Base-by-base conservation (phyloP, 805 yeast genomes). In the Metschnikowia baotianmanensis region DNA sequence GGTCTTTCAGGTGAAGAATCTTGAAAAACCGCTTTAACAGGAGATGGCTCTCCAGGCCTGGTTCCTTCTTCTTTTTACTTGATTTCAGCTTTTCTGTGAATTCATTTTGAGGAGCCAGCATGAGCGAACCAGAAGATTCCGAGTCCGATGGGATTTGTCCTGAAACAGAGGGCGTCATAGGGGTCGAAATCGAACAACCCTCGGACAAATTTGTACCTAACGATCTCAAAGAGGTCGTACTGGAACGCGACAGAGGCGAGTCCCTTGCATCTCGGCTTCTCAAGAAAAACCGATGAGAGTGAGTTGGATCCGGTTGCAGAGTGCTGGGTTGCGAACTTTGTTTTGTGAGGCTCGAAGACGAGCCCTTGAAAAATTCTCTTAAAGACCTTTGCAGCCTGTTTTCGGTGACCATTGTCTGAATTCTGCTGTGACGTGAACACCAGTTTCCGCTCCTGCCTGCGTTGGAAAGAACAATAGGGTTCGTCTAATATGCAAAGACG, bases 11-110 rank as follows among this genome's bases (percentile, higher is more conserved):
- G 40, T 59, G 67, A 27, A 73, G 59, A 46, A 74, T 77, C 53
- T 77, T 76, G 57, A 79, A 71, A 55, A 77, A 78, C 40, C 83
- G 56, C 49, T 67, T 74, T 51, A 79, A 57, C 37, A 60, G 55
- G 42, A 63, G 68, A 40, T 51, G 58, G 17, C 51, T 38, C 22
- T 36, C 42, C 19, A 17, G 40, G 13, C 32, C 34, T 4, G 23
- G 28, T 1, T 48, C 46, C 27, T 34, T 41, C 31, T 35, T 42
- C 25, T 38, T 26, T 16, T 35, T 30, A 10, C 31, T 36, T 15
- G 13, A 28, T 17, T 21, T 47, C 10, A 26, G 28, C 15, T 38
- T 39, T 19, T 24, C 30, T 13, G 30, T 32, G 16, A 25, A 26
- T 8, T 34, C 38, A 17, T 33, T 30, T 16, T 42, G 39, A 20